Percentiles rank a stretch among this genome's conserved stretches.
Conservation (phyloP, 2,329 filamentous ascomycete species). For the Anisogramma anomala region DNA sequence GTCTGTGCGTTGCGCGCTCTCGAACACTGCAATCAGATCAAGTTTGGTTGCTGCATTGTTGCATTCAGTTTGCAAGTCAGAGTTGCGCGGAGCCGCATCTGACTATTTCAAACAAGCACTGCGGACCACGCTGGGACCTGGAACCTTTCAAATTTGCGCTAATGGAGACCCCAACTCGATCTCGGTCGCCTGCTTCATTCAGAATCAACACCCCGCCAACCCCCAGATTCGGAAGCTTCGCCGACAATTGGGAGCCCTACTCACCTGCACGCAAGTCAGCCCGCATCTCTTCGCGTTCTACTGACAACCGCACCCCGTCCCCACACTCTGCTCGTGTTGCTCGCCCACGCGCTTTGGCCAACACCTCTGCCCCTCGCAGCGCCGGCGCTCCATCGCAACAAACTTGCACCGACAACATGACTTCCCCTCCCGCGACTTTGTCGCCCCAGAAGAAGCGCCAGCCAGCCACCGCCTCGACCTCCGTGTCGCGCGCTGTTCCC, state of each 20-base stretch:
- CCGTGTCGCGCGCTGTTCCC: constrained; percentile 37
- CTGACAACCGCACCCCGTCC: constrained; percentile 43
- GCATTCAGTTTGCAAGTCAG: no score
- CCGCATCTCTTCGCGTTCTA: constrained; percentile 47
- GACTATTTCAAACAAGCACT: no score
- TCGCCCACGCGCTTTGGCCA: constrained; percentile 20
- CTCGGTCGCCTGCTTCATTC: constrained; percentile 31
- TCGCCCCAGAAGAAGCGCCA: constrained; percentile 42
- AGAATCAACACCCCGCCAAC: constrained; percentile 54
- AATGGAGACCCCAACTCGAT: constrained; percentile 52
- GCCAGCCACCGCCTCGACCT: constrained; percentile 22
- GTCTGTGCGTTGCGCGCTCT: no score
- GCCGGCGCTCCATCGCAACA: constrained; percentile 25
- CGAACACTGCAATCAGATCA: no score
- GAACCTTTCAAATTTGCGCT: no score
- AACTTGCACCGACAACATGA: constrained; percentile 1
- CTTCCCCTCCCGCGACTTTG: constrained; percentile 24
- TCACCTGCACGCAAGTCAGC: constrained; percentile 54
- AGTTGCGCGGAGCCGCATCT: no score
- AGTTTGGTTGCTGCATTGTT: no score
- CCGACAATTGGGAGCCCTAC: constrained; percentile 62
- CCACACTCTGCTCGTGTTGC: constrained; percentile 26
- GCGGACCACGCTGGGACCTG: no score
- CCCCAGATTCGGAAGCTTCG: constrained; percentile 56
- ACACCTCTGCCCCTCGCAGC: constrained; percentile 16